Conservation (phyloP, 225 moss, liverwort and hornwort genomes). For the Ulota crispa region DNA sequence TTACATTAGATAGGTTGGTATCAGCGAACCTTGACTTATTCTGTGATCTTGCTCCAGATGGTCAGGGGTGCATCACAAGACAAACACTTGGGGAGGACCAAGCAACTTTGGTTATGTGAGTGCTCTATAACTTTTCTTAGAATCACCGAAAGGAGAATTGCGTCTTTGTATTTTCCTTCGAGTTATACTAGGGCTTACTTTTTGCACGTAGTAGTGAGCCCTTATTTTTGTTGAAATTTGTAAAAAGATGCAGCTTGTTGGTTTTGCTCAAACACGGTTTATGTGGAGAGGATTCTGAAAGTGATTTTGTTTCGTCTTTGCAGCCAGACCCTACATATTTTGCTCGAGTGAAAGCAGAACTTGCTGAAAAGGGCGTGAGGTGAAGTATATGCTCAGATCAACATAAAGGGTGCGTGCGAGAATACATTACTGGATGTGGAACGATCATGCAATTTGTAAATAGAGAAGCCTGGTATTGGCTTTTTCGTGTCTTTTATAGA, state of each 20-base stretch:
- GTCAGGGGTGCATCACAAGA: constrained; percentile 74
- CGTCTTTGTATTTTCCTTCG: neutral
- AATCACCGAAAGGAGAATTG: neutral
- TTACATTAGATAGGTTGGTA: neutral
- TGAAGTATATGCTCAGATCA: neutral
- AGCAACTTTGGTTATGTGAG: constrained; percentile 66
- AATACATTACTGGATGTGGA: neutral
- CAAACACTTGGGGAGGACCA: constrained; percentile 60
- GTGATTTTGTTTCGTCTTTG: neutral
- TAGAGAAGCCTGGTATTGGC: neutral
- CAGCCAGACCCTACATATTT: constrained; percentile 72
- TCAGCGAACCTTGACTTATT: neutral
- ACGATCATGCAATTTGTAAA: constrained; percentile 13
- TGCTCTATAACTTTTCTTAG: neutral
- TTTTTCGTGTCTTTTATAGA: neutral
- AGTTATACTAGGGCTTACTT: neutral
- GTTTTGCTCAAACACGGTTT: neutral
- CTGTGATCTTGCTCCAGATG: constrained; percentile 42
- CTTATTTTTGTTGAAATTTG: neutral
- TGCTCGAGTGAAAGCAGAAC: constrained; percentile 61
- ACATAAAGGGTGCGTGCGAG: neutral
- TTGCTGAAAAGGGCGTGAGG: constrained; percentile 54
- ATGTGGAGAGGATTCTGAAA: neutral
- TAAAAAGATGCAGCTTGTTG: neutral
- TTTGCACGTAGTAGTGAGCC: neutral